phyloP scores from a whole-genome alignment of 192 early-diverging fungal species.

The Pilobolus umbonatus region DNA sequence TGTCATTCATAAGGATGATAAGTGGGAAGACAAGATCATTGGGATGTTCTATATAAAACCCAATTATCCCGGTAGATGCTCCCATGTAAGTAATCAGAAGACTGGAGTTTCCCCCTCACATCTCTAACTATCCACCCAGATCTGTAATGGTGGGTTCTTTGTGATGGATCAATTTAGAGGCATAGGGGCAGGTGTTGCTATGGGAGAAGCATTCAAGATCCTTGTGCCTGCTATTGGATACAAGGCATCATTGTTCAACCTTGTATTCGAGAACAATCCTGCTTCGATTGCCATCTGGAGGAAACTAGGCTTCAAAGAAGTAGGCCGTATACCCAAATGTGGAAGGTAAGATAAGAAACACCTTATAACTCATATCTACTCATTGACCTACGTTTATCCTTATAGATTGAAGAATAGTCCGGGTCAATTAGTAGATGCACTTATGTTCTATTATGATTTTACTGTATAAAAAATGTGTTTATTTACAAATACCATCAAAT shows the following conservation, averaged over 20 bases:
- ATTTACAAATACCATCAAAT: too few species aligned
- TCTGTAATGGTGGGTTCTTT: constrained; percentile 77
- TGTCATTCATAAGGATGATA: constrained; percentile 19
- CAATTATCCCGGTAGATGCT: constrained; percentile 72
- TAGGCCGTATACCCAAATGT: constrained; percentile 64
- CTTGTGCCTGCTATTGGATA: constrained; percentile 67
- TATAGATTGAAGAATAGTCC: constrained; percentile 31
- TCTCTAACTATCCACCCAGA: constrained; percentile 32
- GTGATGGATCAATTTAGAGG: constrained; percentile 40
- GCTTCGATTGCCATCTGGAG: constrained; percentile 63
- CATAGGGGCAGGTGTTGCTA: constrained; percentile 53
- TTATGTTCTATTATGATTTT: constrained; percentile 79
- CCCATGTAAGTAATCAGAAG: constrained; percentile 26
- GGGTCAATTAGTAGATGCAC: constrained; percentile 61
- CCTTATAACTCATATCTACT: background rate
- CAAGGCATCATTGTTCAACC: constrained; percentile 71
- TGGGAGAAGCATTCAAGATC: constrained; percentile 57
- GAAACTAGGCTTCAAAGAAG: constrained; percentile 58
- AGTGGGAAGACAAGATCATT: constrained; percentile 41
- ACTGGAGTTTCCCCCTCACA: background rate
- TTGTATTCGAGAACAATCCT: constrained; percentile 69
- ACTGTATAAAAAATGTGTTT: constrained; percentile 15
- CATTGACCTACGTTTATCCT: background rate
- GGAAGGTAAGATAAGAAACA: constrained; percentile 38
- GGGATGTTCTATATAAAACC: constrained; percentile 76